Percentiles rank a stretch among this genome's conserved stretches.
phyloP scores from a whole-genome alignment of 2,329 filamentous ascomycete genomes.

The Botryotinia calthae region DNA sequence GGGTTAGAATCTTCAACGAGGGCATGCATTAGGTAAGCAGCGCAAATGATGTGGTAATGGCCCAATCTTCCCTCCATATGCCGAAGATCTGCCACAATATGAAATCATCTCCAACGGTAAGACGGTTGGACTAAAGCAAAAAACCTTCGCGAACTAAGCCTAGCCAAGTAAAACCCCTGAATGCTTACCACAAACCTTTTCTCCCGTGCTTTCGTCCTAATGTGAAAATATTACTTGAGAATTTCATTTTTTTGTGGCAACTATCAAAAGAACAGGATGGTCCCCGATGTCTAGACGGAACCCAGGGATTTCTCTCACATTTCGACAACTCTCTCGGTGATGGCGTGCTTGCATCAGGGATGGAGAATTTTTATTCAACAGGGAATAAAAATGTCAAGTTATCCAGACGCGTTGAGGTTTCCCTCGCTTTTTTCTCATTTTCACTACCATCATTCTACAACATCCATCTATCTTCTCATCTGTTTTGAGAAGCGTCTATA shows the following conservation, averaged over 20 bases:
- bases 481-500: neutral
- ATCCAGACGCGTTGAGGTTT: neutral
- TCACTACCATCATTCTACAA: neutral
- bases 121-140: neutral
- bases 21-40: neutral
- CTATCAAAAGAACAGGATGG: neutral
- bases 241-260: slow-evolving; percentile 14
- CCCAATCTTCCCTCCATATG: neutral
- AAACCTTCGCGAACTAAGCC: neutral
- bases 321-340: slow-evolving; percentile 5
- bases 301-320: slow-evolving; percentile 1
- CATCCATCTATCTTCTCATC: slow-evolving; percentile 1
- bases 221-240: slow-evolving; percentile 14
- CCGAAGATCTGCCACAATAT: slow-evolving; percentile 1
- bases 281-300: neutral
- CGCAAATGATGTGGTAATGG: neutral
- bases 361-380: slow-evolving; percentile 1
- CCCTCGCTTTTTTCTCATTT: neutral
- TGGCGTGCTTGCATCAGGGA: slow-evolving; percentile 13
- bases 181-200: slow-evolving; percentile 4
- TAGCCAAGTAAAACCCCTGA: slow-evolving; percentile 12
- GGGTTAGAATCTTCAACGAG: neutral
- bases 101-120: neutral
- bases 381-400: slow-evolving; percentile 14
- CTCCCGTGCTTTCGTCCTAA: neutral